Evolutionary conservation across 2,329 filamentous ascomycete species (phyloP), one percentile per base, ranked within the genome.

Genomic region (Fulvia fulva): DNA sequence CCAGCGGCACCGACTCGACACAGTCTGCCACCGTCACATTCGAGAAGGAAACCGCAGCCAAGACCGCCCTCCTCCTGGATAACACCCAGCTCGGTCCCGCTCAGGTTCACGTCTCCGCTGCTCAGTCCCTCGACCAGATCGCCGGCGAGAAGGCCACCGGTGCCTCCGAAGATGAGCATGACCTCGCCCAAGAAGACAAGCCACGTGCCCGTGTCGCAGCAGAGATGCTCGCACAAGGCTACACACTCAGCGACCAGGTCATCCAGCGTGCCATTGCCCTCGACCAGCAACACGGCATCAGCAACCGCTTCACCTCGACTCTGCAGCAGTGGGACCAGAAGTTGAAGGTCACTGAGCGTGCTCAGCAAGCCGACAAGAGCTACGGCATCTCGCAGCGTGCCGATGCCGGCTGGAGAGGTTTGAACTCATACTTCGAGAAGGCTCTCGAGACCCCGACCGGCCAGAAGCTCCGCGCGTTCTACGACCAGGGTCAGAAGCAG

Each of bases 191-290:
- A 74, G 94, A 99, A 77, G 91, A 97, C 81, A 99, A 99, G 83
- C 94, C 94, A 16, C 89, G 92, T 69, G 86, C 89, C 43, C 90
- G 94, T 69, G 96, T 99, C 74, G 77, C 97, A 52, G 94, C 94
- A 65, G 94, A 99, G 79, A 97, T 97, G 76, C 88, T 99, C 32
- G 92, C 94, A 11, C 91, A 97, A 70, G 94, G 94, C 67, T 99
- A 99, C 78, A 83, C 87, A 41, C 81, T 97, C 64, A 91, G 83
- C 61, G 87, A 89, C 71, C 79, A 83, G 57, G 89, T 90, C 52
- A 87, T 96, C 67, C 84, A 94, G 78, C 83, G 83, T 63, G 93
- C 91, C 63, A 89, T 99, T 70, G 85, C 90, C 28, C 85, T 97
- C 53, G 94, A 99, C 80, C 80, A 89, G 73, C 88, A 93, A 78